Percentiles rank a stretch among this genome's conserved stretches.
phyloP scores from a whole-genome alignment of 805 yeast species.

The Cyberlindnera saturnus region DNA sequence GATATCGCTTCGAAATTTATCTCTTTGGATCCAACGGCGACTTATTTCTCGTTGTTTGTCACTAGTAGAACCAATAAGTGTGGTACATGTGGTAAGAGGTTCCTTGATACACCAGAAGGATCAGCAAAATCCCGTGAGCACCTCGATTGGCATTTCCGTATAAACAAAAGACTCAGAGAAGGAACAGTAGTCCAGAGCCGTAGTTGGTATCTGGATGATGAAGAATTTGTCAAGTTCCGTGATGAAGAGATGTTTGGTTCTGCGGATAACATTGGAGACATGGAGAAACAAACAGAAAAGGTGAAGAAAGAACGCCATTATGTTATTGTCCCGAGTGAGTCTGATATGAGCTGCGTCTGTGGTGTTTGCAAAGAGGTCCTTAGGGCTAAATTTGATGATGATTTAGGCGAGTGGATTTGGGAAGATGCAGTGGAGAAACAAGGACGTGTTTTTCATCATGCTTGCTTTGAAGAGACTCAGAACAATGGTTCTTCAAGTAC shows the following conservation, averaged over 20 bases:
- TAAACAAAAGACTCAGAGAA: slow-evolving; percentile 67
- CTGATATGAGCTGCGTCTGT: slow-evolving; percentile 51
- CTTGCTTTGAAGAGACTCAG: slow-evolving; percentile 59
- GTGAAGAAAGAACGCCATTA: slow-evolving; percentile 19
- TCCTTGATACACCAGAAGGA: slow-evolving; percentile 55
- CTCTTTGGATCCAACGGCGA: slow-evolving; percentile 40
- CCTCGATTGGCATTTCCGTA: slow-evolving; percentile 94
- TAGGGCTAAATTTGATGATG: slow-evolving; percentile 63
- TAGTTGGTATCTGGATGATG: slow-evolving; percentile 72
- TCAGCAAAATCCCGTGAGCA: slow-evolving; percentile 53
- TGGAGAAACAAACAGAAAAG: slow-evolving; percentile 5
- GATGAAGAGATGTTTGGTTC: slow-evolving; percentile 47
- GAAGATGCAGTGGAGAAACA: slow-evolving; percentile 50
- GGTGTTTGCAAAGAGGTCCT: slow-evolving; percentile 67
- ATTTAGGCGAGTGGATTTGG: slow-evolving; percentile 80
- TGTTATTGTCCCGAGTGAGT: slow-evolving; percentile 17
- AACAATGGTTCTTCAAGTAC: slow-evolving; percentile 3
- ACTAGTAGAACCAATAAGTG: slow-evolving; percentile 65
- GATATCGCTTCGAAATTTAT: slow-evolving; percentile 25
- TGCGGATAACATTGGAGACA: slow-evolving; percentile 7
- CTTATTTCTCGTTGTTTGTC: slow-evolving; percentile 12
- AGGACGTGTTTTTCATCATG: slow-evolving; percentile 54
- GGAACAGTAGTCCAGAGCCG: slow-evolving; percentile 58
- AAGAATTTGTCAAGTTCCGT: slow-evolving; percentile 66
- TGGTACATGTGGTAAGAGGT: slow-evolving; percentile 84